Evolutionary conservation across 352 stramenopile genomes (phyloP).

Genomic region (Globisporangium spinosum): DNA sequence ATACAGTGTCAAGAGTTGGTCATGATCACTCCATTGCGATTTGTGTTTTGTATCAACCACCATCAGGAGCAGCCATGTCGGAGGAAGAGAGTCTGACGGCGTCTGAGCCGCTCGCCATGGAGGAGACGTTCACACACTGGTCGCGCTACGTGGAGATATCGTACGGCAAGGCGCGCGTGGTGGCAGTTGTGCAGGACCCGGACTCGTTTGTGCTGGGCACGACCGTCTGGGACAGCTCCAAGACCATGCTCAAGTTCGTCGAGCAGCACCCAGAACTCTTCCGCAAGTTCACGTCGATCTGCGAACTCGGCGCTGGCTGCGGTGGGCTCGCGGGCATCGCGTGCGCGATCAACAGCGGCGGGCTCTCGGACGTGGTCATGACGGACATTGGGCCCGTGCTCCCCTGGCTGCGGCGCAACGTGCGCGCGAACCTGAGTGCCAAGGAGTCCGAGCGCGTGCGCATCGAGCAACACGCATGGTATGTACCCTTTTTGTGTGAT

Average conservation of each 20-base stretch:
- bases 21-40: too few relatives aligned
- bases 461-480: constrained; percentile 57
- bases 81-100: constrained; percentile 52
- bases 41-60: too few relatives aligned
- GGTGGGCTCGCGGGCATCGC: constrained; percentile 72
- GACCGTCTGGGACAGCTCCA: constrained; percentile 84
- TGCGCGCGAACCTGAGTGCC: constrained; percentile 54
- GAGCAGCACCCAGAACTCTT: constrained; percentile 57
- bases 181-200: constrained; percentile 67
- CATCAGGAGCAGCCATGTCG: constrained; percentile 28
- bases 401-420: constrained; percentile 73
- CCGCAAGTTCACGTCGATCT: constrained; percentile 55
- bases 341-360: constrained; percentile 56
- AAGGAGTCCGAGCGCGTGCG: constrained; percentile 58
- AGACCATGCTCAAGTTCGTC: constrained; percentile 84
- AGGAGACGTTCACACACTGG: constrained; percentile 79
- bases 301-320: constrained; percentile 71
- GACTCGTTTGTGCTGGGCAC: constrained; percentile 81
- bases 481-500: background rate
- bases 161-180: constrained; percentile 36
- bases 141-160: constrained; percentile 66
- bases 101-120: constrained; percentile 61
- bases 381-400: constrained; percentile 77
- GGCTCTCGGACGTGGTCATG: constrained; percentile 61
- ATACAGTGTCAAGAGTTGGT: too few relatives aligned